These are phyloP conservation scores for Kurtzmaniella cleridarum DNA, from an alignment of 805 yeast species.

Conservation along the genomic window DNA sequence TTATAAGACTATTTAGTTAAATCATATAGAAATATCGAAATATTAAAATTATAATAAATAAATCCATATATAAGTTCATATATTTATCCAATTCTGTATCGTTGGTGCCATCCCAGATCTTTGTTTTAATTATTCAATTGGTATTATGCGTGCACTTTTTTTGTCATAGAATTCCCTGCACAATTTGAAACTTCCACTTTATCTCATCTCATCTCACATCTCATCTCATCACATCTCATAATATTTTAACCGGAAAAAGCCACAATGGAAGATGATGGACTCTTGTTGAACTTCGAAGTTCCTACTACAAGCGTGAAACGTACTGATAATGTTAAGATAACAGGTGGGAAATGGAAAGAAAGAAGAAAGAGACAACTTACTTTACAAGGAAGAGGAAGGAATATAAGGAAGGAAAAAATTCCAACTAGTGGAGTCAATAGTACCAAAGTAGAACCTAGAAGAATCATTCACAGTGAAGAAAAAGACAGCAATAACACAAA, in stretches of 20 bases:
- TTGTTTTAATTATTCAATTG: too few relatives aligned
- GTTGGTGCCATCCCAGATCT: too few relatives aligned
- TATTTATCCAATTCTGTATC: too few relatives aligned
- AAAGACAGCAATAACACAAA: background rate
- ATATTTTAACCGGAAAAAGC: too few relatives aligned
- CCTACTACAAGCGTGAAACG: slow-evolving; percentile 22
- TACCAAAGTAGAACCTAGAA: slow-evolving; percentile 13
- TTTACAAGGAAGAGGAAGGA: slow-evolving; percentile 39
- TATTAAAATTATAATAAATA: too few relatives aligned
- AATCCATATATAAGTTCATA: too few relatives aligned
- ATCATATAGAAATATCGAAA: background rate
- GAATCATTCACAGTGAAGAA: slow-evolving; percentile 2
- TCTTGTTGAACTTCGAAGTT: slow-evolving; percentile 68
- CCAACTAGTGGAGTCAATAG: slow-evolving; percentile 29
- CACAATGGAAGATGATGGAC: slow-evolving; percentile 52
- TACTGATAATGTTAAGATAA: slow-evolving; percentile 31
- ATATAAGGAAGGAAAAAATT: slow-evolving; percentile 10
- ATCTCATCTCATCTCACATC: slow-evolving; percentile 5
- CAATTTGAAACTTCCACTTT: background rate
- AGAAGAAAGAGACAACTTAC: slow-evolving; percentile 57
- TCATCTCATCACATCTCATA: slow-evolving; percentile 5
- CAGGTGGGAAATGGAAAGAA: slow-evolving; percentile 82
- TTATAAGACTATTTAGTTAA: slow-evolving; percentile 3
- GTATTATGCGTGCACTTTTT: too few relatives aligned
- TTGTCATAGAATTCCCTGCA: too few relatives aligned